Percentiles rank a stretch among this genome's conserved stretches.
Conservation (phyloP, 306 rosid genomes). For the Glycyrrhiza uralensis region DNA sequence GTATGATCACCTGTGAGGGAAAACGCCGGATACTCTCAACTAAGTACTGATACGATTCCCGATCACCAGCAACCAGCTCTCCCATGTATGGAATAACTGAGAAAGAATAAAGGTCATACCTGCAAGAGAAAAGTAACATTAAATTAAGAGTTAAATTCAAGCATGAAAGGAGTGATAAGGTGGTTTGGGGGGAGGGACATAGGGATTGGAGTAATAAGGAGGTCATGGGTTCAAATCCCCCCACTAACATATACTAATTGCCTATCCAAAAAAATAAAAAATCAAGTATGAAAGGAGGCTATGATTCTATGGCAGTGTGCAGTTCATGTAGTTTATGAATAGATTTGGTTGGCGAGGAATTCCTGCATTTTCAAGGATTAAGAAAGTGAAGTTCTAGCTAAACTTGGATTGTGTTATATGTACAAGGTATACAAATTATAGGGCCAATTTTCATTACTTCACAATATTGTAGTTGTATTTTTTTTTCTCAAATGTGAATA, state of each 20-base stretch:
- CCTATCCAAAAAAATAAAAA: too few species aligned
- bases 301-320: slow-evolving; percentile 3
- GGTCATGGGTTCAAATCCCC: too few species aligned
- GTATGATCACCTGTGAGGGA: slow-evolving; percentile 69
- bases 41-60: slow-evolving; percentile 87
- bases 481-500: slow-evolving; percentile 16
- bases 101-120: slow-evolving; percentile 82
- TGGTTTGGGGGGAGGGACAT: too few species aligned
- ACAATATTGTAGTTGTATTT: neutral
- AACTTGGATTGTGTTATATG: neutral
- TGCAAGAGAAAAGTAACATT: slow-evolving; percentile 33
- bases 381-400: neutral
- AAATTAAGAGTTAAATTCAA: slow-evolving; percentile 13
- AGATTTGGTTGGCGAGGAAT: slow-evolving; percentile 4
- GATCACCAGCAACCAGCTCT: slow-evolving; percentile 78
- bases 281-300: neutral
- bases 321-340: neutral
- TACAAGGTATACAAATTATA: neutral
- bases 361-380: slow-evolving; percentile 5
- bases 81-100: slow-evolving; percentile 72
- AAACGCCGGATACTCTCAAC: slow-evolving; percentile 93
- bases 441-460: neutral
- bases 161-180: too few species aligned
- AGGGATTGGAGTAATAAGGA: too few species aligned
- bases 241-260: too few species aligned